Conservation (phyloP, 2,329 filamentous ascomycete species). For the Pseudogymnoascus sp. region DNA sequence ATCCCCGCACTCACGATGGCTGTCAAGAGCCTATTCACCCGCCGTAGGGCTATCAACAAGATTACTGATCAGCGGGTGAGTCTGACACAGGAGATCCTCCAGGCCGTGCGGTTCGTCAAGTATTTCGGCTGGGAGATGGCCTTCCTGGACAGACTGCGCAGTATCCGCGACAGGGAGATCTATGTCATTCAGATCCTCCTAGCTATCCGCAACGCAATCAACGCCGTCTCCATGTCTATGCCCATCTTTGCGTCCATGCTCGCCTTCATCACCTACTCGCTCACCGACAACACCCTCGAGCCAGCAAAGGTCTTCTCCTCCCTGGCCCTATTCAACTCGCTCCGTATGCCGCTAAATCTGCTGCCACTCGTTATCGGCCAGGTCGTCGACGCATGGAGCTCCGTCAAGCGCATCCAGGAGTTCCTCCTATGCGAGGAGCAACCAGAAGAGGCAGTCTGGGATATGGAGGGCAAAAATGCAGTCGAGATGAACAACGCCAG, state of each 20-base stretch:
- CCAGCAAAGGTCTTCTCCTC: conserved; percentile 86
- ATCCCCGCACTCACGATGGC: conserved; percentile 70
- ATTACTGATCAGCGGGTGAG: conserved; percentile 88
- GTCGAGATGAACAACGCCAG: conserved; percentile 63
- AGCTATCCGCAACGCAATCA: conserved; percentile 59
- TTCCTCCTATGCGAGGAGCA: conserved; percentile 83
- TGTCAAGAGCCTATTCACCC: conserved; percentile 66
- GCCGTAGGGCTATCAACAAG: conserved; percentile 78
- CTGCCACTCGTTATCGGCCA: conserved; percentile 83
- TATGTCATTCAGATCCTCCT: conserved; percentile 75
- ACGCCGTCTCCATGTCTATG: conserved; percentile 50
- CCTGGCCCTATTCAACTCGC: conserved; percentile 82
- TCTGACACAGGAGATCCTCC: conserved; percentile 84
- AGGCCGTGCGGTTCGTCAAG: conserved; percentile 90
- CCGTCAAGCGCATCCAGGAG: conserved; percentile 76
- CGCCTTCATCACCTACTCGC: conserved; percentile 73
- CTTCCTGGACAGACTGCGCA: conserved; percentile 68
- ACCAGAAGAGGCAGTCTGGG: conserved; percentile 55
- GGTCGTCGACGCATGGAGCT: conserved; percentile 81
- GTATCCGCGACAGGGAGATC: conserved; percentile 71
- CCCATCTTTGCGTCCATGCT: conserved; percentile 95
- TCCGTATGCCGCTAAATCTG: conserved; percentile 83
- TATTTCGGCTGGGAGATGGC: conserved; percentile 92
- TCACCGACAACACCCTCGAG: conserved; percentile 55
- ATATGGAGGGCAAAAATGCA: conserved; percentile 54